Percentiles rank a stretch among this genome's conserved stretches.
Conservation (phyloP, 1,284 basidiomycete genomes). For the Coniferiporia sulphurascens region DNA sequence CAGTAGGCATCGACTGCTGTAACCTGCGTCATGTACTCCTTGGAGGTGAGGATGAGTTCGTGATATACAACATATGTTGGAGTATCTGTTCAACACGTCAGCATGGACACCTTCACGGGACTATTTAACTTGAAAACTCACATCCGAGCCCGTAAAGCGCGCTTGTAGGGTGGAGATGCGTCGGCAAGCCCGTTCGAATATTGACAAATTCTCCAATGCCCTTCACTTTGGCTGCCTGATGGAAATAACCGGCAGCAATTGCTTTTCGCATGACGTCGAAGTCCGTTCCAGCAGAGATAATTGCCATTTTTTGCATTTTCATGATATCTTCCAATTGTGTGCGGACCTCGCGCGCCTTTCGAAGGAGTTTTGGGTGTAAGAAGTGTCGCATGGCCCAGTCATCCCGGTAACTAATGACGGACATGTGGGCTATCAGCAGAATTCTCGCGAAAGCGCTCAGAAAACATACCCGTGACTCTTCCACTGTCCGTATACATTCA, state of each 20-base stretch:
- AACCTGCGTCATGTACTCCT: slow-evolving; percentile 96
- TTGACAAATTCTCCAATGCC: slow-evolving; percentile 99
- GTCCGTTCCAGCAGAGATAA: slow-evolving; percentile 89
- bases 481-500: slow-evolving; percentile 99
- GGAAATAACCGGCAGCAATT: slow-evolving; percentile 98
- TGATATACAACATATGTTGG: slow-evolving; percentile 97
- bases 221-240: slow-evolving; percentile 96
- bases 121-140: slow-evolving; percentile 36
- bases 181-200: slow-evolving; percentile 90
- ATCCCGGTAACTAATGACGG: slow-evolving; percentile 67
- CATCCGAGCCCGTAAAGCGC: slow-evolving; percentile 96
- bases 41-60: slow-evolving; percentile 90
- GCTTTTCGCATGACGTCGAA: slow-evolving; percentile 96
- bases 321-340: slow-evolving; percentile 97
- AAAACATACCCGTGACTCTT: slow-evolving; percentile 78
- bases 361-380: slow-evolving; percentile 90
- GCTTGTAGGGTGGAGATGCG: slow-evolving; percentile 93
- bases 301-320: slow-evolving; percentile 94
- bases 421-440: slow-evolving; percentile 5
- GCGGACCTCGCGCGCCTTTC: slow-evolving; percentile 96
- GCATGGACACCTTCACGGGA: slow-evolving; percentile 20
- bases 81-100: slow-evolving; percentile 54
- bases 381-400: slow-evolving; percentile 95
- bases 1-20: slow-evolving; percentile 94
- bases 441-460: neutral